These are phyloP conservation scores for Aureobasidium melanogenum DNA, from an alignment of 2,329 filamentous ascomycete species.

Conservation along the genomic window DNA sequence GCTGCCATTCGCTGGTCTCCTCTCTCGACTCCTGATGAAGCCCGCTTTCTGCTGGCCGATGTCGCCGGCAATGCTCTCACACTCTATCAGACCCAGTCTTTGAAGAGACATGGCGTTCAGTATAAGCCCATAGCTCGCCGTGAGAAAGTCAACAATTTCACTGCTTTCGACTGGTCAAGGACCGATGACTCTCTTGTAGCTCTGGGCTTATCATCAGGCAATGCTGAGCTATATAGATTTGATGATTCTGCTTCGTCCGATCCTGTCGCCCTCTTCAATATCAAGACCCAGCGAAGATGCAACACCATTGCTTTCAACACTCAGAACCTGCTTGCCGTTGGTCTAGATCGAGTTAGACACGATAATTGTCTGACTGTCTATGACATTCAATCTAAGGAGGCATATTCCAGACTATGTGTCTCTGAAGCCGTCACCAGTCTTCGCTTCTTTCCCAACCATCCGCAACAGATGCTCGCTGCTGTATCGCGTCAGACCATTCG, in stretches of 20 bases:
- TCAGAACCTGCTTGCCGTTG: slow-evolving; percentile 63
- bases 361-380: slow-evolving; percentile 77
- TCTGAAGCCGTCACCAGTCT: slow-evolving; percentile 71
- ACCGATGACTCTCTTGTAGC: slow-evolving; percentile 58
- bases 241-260: slow-evolving; percentile 32
- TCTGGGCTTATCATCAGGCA: slow-evolving; percentile 65
- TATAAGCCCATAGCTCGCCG: slow-evolving; percentile 47
- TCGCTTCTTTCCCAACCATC: slow-evolving; percentile 70
- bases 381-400: slow-evolving; percentile 57
- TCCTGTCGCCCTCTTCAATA: slow-evolving; percentile 53
- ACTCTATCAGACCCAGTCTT: slow-evolving; percentile 42
- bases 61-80: slow-evolving; percentile 51
- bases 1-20: slow-evolving; percentile 57
- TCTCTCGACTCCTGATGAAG: slow-evolving; percentile 43
- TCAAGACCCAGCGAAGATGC: slow-evolving; percentile 68
- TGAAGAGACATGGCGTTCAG: slow-evolving; percentile 31
- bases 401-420: slow-evolving; percentile 47
- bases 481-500: slow-evolving; percentile 67
- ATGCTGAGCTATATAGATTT: slow-evolving; percentile 65
- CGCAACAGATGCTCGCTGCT: slow-evolving; percentile 65
- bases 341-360: slow-evolving; percentile 70
- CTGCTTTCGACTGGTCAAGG: slow-evolving; percentile 58
- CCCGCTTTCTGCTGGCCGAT: slow-evolving; percentile 54
- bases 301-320: slow-evolving; percentile 75
- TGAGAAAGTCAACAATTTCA: slow-evolving; percentile 47